These are phyloP conservation scores for Aspergillus chevalieri DNA, from an alignment of 2,329 filamentous ascomycete species.

Conservation along the genomic window DNA sequence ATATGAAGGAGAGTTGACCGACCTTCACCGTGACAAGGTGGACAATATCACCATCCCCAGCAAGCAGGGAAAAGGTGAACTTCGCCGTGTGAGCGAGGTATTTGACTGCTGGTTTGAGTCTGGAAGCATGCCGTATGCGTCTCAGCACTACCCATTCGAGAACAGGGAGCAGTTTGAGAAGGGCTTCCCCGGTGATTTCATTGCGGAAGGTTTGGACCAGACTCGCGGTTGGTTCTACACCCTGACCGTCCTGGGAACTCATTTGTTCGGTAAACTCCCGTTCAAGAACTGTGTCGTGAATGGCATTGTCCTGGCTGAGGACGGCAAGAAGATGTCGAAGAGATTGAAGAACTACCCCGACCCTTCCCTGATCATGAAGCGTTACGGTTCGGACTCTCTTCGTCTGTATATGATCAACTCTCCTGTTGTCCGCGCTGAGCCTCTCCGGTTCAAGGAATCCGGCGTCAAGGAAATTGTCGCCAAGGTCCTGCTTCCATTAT, in stretches of 20 bases:
- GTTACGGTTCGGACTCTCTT: constrained; percentile 86
- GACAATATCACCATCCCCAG: constrained; percentile 92
- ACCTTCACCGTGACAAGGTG: constrained; percentile 88
- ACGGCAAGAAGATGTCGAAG: constrained; percentile 99
- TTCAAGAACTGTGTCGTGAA: constrained; percentile 98
- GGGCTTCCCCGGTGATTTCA: constrained; percentile 86
- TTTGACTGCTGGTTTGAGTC: constrained; percentile 98
- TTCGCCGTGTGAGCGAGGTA: constrained; percentile 77
- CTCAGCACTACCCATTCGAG: constrained; percentile 86
- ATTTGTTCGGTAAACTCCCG: constrained; percentile 75
- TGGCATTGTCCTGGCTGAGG: constrained; percentile 85
- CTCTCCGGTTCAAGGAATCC: constrained; percentile 80
- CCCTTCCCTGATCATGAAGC: constrained; percentile 72
- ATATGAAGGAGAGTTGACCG: constrained; percentile 73
- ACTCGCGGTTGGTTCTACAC: constrained; percentile 98
- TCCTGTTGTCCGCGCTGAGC: constrained; percentile 85
- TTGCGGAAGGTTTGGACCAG: constrained; percentile 87
- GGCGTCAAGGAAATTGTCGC: constrained; percentile 94
- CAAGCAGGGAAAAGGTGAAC: constrained; percentile 74
- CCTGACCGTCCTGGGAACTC: constrained; percentile 76
- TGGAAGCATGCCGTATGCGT: constrained; percentile 90
- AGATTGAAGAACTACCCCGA: constrained; percentile 94
- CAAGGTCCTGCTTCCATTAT: constrained; percentile 81
- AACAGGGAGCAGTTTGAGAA: constrained; percentile 74
- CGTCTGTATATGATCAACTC: constrained; percentile 96